phyloP scores from a whole-genome alignment of 2,329 filamentous ascomycete species.

The Fusarium goolgardi region DNA sequence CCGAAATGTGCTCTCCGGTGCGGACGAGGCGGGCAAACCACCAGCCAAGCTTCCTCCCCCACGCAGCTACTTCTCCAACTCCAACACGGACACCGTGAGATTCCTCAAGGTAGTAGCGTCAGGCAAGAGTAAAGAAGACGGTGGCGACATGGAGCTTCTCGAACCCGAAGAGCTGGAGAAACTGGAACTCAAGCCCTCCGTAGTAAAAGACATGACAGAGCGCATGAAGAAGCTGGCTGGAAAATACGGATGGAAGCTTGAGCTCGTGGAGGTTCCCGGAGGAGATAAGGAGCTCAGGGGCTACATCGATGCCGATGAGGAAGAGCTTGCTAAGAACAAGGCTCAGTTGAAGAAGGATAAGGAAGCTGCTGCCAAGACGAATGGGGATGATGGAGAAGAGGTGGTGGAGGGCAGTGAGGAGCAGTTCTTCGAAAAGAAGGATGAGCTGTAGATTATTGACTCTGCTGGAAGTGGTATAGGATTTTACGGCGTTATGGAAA shows the following conservation, averaged over 20 bases:
- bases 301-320: slow-evolving; percentile 70
- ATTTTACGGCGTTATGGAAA: slow-evolving; percentile 28
- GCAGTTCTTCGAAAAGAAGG: slow-evolving; percentile 35
- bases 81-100: slow-evolving; percentile 40
- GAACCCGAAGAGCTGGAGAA: slow-evolving; percentile 75
- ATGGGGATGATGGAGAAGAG: slow-evolving; percentile 40
- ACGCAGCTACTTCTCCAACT: slow-evolving; percentile 53
- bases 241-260: slow-evolving; percentile 81
- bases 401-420: slow-evolving; percentile 29
- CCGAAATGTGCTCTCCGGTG: slow-evolving; percentile 60
- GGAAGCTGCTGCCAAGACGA: slow-evolving; percentile 6
- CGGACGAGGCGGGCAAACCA: slow-evolving; percentile 60
- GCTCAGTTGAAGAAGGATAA: slow-evolving; percentile 37
- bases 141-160: slow-evolving; percentile 70
- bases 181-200: slow-evolving; percentile 72
- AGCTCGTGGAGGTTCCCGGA: slow-evolving; percentile 75
- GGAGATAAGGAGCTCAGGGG: slow-evolving; percentile 73
- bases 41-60: slow-evolving; percentile 60
- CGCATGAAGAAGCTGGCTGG: slow-evolving; percentile 76
- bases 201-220: slow-evolving; percentile 75
- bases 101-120: slow-evolving; percentile 60
- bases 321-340: slow-evolving; percentile 44
- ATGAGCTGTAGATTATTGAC: slow-evolving; percentile 55
- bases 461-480: slow-evolving; percentile 54
- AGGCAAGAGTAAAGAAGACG: slow-evolving; percentile 64